phyloP scores from a whole-genome alignment of 2,329 filamentous ascomycete species.

The Xylariaceae sp. region DNA sequence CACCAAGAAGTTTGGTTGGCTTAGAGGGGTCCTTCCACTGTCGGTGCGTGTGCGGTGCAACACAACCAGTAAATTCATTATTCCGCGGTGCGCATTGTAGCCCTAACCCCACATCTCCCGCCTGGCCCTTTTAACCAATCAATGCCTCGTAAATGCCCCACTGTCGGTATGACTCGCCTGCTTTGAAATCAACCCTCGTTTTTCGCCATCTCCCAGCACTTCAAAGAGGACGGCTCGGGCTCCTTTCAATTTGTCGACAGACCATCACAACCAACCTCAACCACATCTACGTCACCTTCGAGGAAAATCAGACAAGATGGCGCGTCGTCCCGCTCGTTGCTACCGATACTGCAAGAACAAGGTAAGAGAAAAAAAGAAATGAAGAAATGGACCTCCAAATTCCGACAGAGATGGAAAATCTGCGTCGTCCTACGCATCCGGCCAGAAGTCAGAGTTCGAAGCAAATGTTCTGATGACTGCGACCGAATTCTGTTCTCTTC shows the following conservation, averaged over 20 bases:
- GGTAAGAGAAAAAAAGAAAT: conserved; percentile 62
- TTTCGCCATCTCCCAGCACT: conserved; percentile 37
- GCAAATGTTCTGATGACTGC: not conserved
- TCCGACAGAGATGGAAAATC: not conserved
- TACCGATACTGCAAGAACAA: conserved; percentile 99
- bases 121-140: conserved; percentile 26
- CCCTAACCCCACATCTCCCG: conserved; percentile 49
- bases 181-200: conserved; percentile 61
- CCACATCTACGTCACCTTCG: conserved; percentile 49
- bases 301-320: conserved; percentile 83
- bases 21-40: conserved; percentile 4
- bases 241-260: conserved; percentile 35
- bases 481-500: not conserved
- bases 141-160: conserved; percentile 22
- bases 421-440: too few species aligned
- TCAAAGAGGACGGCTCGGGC: conserved; percentile 43
- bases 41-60: not conserved
- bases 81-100: conserved; percentile 29
- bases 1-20: conserved; percentile 8
- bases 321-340: conserved; percentile 98
- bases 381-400: not conserved
- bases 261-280: conserved; percentile 42
- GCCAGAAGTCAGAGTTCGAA: not conserved
- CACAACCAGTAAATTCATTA: conserved; percentile 25
- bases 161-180: conserved; percentile 44